A percentile compares a stretch with the other conserved stretches of the same genome.
phyloP scores from a whole-genome alignment of 257 asterid species.

The Buddleja alternifolia region DNA sequence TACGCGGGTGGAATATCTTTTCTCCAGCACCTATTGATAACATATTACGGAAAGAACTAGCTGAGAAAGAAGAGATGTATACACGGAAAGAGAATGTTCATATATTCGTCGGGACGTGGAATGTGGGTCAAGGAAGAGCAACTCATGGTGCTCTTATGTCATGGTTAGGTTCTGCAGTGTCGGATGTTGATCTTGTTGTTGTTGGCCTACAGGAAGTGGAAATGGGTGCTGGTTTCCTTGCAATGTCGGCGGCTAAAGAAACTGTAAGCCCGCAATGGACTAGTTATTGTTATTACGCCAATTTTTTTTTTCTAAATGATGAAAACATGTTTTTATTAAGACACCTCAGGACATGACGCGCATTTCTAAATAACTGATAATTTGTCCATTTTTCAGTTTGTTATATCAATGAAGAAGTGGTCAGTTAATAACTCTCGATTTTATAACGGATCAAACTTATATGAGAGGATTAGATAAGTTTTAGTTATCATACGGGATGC shows the following conservation, averaged over 20 bases:
- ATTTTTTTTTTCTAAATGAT: not conserved
- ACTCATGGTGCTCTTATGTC: conserved; percentile 74
- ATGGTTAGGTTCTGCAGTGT: conserved; percentile 80
- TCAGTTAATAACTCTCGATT: too few relatives aligned
- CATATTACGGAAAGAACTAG: conserved; percentile 55
- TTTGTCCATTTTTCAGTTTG: too few relatives aligned
- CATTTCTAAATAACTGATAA: too few relatives aligned
- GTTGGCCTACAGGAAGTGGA: conserved; percentile 95
- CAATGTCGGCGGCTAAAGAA: conserved; percentile 98
- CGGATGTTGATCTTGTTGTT: conserved; percentile 86
- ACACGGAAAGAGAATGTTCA: conserved; percentile 55
- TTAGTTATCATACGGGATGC: too few relatives aligned
- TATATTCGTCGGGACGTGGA: conserved; percentile 87
- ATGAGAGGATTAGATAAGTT: too few relatives aligned
- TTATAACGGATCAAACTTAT: too few relatives aligned
- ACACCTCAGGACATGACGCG: too few relatives aligned
- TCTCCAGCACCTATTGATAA: conserved; percentile 82
- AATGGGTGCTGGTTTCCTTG: conserved; percentile 98
- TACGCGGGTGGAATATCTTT: conserved; percentile 88
- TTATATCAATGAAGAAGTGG: too few relatives aligned
- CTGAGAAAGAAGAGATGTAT: conserved; percentile 50
- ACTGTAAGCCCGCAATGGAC: conserved; percentile 56
- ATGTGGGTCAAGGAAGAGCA: conserved; percentile 93
- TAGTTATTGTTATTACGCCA: not conserved
- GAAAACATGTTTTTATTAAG: too few relatives aligned